A percentile compares a stretch with the other conserved stretches of the same genome.
These are phyloP conservation scores for Zelonia costaricensis DNA, from an alignment of 208 protist species.

Conservation along the genomic window DNA sequence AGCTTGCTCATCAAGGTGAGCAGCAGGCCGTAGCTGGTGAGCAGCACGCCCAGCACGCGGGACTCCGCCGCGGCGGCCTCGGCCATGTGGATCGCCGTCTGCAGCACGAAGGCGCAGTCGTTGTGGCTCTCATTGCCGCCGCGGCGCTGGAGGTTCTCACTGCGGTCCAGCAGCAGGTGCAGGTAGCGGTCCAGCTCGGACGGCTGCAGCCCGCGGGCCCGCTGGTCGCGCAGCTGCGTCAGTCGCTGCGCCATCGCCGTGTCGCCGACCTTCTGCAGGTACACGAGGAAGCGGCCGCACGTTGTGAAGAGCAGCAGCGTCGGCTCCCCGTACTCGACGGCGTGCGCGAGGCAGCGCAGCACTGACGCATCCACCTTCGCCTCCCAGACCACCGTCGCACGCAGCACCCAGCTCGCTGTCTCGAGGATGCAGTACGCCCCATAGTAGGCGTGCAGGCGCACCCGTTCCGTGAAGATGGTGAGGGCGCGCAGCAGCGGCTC, in stretches of 20 bases:
- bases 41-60: constrained; percentile 43
- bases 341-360: constrained; percentile 32
- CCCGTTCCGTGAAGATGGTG: constrained; percentile 18
- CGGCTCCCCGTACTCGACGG: constrained; percentile 38
- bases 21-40: constrained; percentile 43
- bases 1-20: constrained; percentile 44
- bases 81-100: constrained; percentile 43
- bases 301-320: constrained; percentile 47
- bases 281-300: constrained; percentile 38
- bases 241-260: constrained; percentile 34
- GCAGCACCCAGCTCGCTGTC: constrained; percentile 26
- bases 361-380: constrained; percentile 28
- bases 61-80: constrained; percentile 27
- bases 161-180: constrained; percentile 31
- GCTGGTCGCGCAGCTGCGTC: constrained; percentile 20
- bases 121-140: constrained; percentile 38
- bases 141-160: constrained; percentile 33
- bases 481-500: constrained; percentile 33
- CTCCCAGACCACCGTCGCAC: constrained; percentile 24
- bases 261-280: constrained; percentile 33
- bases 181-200: constrained; percentile 30
- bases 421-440: constrained; percentile 47
- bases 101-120: constrained; percentile 34
- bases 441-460: constrained; percentile 46
- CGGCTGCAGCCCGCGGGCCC: constrained; percentile 36